Percentiles rank a stretch among this genome's conserved stretches.
Conservation (phyloP, 768 basidiomycete species). For the Mycena olivaceomarginata region DNA sequence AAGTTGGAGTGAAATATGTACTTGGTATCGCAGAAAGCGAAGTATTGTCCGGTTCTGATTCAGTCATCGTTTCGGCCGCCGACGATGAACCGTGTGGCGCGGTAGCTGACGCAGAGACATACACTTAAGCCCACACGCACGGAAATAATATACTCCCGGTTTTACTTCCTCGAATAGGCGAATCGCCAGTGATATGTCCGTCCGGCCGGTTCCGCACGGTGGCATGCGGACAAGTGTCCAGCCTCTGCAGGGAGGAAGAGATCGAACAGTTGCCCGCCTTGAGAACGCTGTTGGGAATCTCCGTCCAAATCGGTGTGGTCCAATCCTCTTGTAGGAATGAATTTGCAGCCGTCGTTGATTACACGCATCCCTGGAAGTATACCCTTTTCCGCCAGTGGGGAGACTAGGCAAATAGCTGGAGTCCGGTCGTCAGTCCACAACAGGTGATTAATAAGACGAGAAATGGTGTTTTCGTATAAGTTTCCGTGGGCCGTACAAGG, state of each 20-base stretch:
- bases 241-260: neutral
- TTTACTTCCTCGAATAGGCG: slow-evolving; percentile 1
- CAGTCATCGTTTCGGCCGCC: slow-evolving; percentile 51
- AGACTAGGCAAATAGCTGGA: neutral
- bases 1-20: neutral
- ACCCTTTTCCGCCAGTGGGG: slow-evolving; percentile 1
- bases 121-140: neutral
- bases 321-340: slow-evolving; percentile 26
- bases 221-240: slow-evolving; percentile 26
- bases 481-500: slow-evolving; percentile 34
- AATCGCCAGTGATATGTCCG: neutral
- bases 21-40: slow-evolving; percentile 52
- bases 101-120: neutral
- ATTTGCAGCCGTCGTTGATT: slow-evolving; percentile 25
- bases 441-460: too few species aligned
- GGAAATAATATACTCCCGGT: neutral
- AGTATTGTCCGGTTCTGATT: slow-evolving; percentile 48
- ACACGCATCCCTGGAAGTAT: slow-evolving; percentile 32
- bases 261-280: slow-evolving; percentile 11
- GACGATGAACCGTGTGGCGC: neutral
- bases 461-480: neutral
- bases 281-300: neutral
- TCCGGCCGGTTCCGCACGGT: neutral
- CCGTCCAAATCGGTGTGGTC: slow-evolving; percentile 29
- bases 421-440: neutral